Evolutionary conservation across 2,329 filamentous ascomycete genomes (phyloP).

Genomic region (Hypoxylon sp.): DNA sequence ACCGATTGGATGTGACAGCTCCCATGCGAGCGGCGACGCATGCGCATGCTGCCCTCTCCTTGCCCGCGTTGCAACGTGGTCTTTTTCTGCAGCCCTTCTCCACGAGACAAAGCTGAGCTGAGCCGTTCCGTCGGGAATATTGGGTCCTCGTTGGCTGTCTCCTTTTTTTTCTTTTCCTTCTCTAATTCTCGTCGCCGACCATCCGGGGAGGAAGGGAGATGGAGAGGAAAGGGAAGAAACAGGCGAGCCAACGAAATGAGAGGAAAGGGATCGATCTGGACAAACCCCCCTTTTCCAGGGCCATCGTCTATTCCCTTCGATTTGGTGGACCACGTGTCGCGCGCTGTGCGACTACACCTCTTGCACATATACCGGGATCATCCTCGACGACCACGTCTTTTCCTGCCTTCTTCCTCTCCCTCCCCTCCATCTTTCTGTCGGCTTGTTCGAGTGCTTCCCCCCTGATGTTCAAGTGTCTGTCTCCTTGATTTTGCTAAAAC

Average conservation of each 20-base stretch:
- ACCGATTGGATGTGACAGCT: conserved; percentile 31
- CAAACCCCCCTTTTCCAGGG: background rate
- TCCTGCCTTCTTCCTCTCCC: background rate
- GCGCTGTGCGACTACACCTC: conserved; percentile 21
- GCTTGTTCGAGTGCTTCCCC: background rate
- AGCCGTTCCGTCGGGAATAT: conserved; percentile 24
- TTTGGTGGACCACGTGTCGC: conserved; percentile 20
- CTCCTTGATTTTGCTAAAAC: no score
- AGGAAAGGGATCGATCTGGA: background rate
- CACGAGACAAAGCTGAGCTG: conserved; percentile 9
- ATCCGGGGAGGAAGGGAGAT: background rate
- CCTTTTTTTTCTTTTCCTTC: background rate
- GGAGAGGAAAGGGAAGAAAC: no score
- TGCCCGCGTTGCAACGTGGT: conserved; percentile 34
- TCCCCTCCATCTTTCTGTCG: no score
- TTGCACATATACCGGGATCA: conserved; percentile 18
- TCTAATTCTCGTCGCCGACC: background rate
- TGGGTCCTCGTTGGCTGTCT: background rate
- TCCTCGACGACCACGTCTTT: conserved; percentile 12
- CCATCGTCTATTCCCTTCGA: background rate
- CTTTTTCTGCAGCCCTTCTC: conserved; percentile 30
- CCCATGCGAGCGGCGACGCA: conserved; percentile 24
- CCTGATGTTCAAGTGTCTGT: background rate
- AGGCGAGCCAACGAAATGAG: background rate
- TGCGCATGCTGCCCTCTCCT: conserved; percentile 1